phyloP scores from a whole-genome alignment of 306 rosid genomes.

The Vachellia collinsii region DNA sequence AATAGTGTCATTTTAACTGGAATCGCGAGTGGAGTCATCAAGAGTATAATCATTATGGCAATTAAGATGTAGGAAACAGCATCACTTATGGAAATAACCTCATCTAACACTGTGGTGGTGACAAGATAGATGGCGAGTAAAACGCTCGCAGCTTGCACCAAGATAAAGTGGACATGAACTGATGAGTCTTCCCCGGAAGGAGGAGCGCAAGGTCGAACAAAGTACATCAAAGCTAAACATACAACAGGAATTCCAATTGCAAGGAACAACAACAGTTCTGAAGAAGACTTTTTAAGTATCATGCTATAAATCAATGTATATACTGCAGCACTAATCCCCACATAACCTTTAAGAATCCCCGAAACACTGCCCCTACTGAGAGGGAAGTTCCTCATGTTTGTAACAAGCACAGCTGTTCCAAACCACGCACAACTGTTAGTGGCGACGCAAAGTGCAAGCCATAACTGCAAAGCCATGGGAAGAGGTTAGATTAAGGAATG shows the following conservation, averaged over 20 bases:
- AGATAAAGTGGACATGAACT: conserved; percentile 66
- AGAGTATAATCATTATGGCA: conserved; percentile 65
- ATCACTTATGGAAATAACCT: conserved; percentile 51
- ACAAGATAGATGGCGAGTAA: conserved; percentile 71
- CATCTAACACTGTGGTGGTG: conserved; percentile 43
- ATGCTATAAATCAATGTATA: conserved; percentile 69
- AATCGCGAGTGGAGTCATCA: conserved; percentile 71
- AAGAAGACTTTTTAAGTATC: conserved; percentile 58
- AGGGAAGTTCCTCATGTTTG: conserved; percentile 97
- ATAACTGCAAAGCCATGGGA: conserved; percentile 58
- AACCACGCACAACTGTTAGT: conserved; percentile 76
- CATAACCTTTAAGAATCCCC: conserved; percentile 87
- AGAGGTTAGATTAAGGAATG: conserved; percentile 23
- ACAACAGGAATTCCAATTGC: conserved; percentile 62
- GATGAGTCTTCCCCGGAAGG: conserved; percentile 89
- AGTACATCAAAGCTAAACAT: conserved; percentile 72
- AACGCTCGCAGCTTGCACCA: conserved; percentile 72
- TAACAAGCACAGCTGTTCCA: conserved; percentile 76
- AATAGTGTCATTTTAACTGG: conserved; percentile 82
- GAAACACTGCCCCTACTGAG: conserved; percentile 80
- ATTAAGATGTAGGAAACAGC: conserved; percentile 56
- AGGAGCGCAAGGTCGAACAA: conserved; percentile 75
- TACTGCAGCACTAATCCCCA: conserved; percentile 79
- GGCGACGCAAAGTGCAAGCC: conserved; percentile 68
- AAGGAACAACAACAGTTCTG: conserved; percentile 62